Conservation (phyloP, 306 rosid genomes). For the peach (Prunus persica) region DNA sequence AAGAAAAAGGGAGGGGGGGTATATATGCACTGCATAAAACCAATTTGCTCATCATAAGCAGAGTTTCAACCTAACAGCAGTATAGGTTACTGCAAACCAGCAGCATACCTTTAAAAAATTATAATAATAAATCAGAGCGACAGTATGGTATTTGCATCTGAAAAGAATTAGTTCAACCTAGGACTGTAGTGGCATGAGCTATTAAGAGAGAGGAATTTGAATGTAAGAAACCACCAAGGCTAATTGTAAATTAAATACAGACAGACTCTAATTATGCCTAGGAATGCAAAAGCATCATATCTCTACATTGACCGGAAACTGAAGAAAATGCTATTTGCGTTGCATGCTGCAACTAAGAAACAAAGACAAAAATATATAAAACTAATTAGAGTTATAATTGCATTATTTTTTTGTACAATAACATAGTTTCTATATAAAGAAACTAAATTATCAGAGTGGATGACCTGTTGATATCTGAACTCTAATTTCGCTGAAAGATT, state of each 20-base stretch:
- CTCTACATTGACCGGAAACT: background rate
- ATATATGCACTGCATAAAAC: background rate
- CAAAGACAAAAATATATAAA: background rate
- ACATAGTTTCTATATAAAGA: background rate
- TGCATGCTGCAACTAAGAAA: constrained; percentile 2
- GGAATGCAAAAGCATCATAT: background rate
- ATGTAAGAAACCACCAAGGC: background rate
- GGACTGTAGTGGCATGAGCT: background rate
- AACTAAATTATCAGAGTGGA: constrained; percentile 17
- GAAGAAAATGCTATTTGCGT: background rate
- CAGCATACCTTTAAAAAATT: background rate
- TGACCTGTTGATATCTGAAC: constrained; percentile 74
- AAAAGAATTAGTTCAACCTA: background rate
- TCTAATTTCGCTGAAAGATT: constrained; percentile 49
- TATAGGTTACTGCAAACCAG: constrained; percentile 8
- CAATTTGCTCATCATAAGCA: background rate
- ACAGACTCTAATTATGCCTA: background rate
- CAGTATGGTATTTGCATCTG: background rate
- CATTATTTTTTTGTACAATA: background rate
- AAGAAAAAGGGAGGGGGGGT: background rate
- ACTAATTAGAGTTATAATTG: background rate
- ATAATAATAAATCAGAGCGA: background rate
- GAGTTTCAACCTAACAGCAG: background rate
- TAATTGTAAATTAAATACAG: background rate
- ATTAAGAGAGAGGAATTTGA: background rate